These are phyloP conservation scores for Rhodotorula sp. DNA, from an alignment of 1,284 basidiomycete genomes.

Conservation along the genomic window DNA sequence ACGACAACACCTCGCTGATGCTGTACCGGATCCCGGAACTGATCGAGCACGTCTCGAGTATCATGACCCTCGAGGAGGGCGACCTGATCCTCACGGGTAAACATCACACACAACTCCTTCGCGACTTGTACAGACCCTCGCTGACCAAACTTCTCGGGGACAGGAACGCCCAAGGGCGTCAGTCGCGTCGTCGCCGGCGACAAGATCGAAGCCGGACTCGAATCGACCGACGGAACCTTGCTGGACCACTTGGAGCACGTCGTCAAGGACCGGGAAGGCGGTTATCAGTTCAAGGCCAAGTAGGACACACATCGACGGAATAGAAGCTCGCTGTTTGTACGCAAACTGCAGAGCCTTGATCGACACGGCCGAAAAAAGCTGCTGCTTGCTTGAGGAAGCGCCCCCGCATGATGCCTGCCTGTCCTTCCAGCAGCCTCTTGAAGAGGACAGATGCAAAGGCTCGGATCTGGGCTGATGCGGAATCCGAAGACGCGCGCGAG, in stretches of 20 bases:
- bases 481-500: too few species aligned
- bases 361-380: too few species aligned
- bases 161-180: conserved; percentile 82
- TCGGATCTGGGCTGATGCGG: too few species aligned
- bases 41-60: conserved; percentile 86
- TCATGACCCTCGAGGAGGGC: conserved; percentile 88
- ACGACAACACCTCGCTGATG: conserved; percentile 85
- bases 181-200: conserved; percentile 76
- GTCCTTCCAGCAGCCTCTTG: too few species aligned
- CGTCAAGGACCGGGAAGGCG: conserved; percentile 55
- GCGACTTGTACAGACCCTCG: too few species aligned
- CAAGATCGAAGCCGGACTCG: conserved; percentile 71
- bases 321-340: background rate
- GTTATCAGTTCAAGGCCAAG: conserved; percentile 61
- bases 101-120: background rate
- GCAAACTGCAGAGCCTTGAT: background rate
- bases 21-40: conserved; percentile 84
- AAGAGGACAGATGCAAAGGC: too few species aligned
- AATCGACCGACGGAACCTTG: conserved; percentile 60
- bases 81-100: conserved; percentile 49
- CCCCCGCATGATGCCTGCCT: too few species aligned
- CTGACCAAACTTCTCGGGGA: too few species aligned
- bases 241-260: conserved; percentile 51
- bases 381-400: too few species aligned
- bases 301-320: background rate